Evolutionary conservation across 2,329 filamentous ascomycete species (phyloP).

Genomic region (Talaromyces islandicus): DNA sequence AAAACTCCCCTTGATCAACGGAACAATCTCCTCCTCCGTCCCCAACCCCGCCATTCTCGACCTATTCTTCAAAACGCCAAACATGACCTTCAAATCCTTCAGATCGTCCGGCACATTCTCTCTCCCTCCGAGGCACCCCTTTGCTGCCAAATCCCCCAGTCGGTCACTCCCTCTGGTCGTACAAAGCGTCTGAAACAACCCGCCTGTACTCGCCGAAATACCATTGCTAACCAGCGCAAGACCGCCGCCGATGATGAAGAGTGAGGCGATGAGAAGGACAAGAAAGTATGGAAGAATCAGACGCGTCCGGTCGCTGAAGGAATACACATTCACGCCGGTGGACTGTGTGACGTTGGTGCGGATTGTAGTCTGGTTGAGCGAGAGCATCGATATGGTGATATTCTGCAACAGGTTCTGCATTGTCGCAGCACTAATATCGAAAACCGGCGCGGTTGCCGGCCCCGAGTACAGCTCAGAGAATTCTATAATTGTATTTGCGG

Average conservation of each 20-base stretch:
- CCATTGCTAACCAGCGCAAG: constrained; percentile 10
- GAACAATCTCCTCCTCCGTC: constrained; percentile 5
- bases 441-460: background rate
- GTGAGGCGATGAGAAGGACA: background rate
- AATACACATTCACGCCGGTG: constrained; percentile 5
- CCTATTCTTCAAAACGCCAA: constrained; percentile 10
- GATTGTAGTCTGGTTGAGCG: constrained; percentile 2
- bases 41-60: constrained; percentile 6
- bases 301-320: constrained; percentile 1
- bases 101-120: constrained; percentile 14
- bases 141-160: constrained; percentile 6
- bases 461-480: constrained; percentile 1
- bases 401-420: constrained; percentile 8
- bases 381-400: constrained; percentile 12
- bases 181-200: constrained; percentile 10
- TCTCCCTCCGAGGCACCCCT: constrained; percentile 12
- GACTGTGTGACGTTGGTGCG: constrained; percentile 2
- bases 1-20: constrained; percentile 5
- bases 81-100: constrained; percentile 13
- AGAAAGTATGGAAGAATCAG: constrained; percentile 10
- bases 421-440: constrained; percentile 5
- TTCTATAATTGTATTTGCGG: constrained; percentile 3
- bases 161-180: constrained; percentile 9
- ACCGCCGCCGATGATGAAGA: constrained; percentile 7
- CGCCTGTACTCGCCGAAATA: constrained; percentile 8